Base-by-base conservation (phyloP, 768 basidiomycete species). In the Neoboletus brunneissimus region DNA sequence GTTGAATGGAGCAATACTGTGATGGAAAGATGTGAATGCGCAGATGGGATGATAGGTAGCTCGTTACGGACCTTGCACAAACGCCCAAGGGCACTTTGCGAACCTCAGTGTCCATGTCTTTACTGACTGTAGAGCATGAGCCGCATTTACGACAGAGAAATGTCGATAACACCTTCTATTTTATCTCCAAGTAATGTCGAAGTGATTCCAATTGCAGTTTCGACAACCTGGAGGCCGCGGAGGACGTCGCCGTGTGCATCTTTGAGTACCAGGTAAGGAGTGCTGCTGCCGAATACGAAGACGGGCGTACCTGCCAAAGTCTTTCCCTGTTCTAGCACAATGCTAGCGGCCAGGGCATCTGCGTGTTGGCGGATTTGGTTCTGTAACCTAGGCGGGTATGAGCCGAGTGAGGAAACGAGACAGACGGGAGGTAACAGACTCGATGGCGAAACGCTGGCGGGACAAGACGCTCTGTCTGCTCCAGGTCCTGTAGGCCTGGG, bases 171-270 rank as follows among this genome's bases (percentile, higher is more conserved):
- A 90, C 95, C 91, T 80, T 98, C 96, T 44, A 97, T 75, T 70
- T 94, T 94, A 55, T 96, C 91, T 3, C 92, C 95, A 22, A 96
- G 76, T n/a, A 98, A 74, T 12, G 84, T 88, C 0, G 86, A 87
- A 0, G 96, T 92, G 61, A 93, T 87, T 31, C 86, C 88, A 49
- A 84, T 80, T 18, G 93, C 88, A 15, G 82, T 84, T 71, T 92
- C 89, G 5, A 89, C 89, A 1, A 94, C 91, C 72, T 98, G 94
- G 32, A 96, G 77, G 27, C 95, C 95, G 27, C 96, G 89, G 13
- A 94, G 82, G 37, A 99, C 81, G 71, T 99, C 96, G 0, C 96
- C 96, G 61, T 93, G 92, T 0, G 96, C 96, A 74, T 99, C 96
- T 89, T 22, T 11, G 32, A 22, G 20, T 42, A 25, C 51, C 15